These are phyloP conservation scores for Populus simonii DNA, from an alignment of 345 rosid genomes.

Conservation along the genomic window DNA sequence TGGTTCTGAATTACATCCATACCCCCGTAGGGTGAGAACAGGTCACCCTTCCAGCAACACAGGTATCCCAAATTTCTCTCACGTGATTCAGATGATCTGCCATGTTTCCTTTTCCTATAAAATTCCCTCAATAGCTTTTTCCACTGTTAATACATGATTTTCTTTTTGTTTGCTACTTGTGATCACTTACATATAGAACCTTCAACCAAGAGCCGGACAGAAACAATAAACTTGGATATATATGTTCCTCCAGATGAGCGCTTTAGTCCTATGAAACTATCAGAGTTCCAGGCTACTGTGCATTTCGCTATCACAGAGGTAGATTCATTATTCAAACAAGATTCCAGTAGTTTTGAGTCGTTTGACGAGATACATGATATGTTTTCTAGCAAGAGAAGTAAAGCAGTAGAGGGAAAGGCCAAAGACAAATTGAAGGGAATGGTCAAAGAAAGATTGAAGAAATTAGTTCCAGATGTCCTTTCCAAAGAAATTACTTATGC, in stretches of 20 bases:
- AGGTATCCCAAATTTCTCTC: slow-evolving; percentile 22
- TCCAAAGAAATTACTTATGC: slow-evolving; percentile 19
- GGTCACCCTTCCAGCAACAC: slow-evolving; percentile 27
- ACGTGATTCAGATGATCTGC: neutral
- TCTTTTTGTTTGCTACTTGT: no score
- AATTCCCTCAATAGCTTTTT: neutral
- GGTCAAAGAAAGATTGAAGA: slow-evolving; percentile 24
- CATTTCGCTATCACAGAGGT: slow-evolving; percentile 43
- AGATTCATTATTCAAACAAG: slow-evolving; percentile 26
- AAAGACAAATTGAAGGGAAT: no score
- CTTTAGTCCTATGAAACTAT: slow-evolving; percentile 45
- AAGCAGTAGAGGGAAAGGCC: slow-evolving; percentile 8
- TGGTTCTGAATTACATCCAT: slow-evolving; percentile 43
- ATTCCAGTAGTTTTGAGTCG: slow-evolving; percentile 40
- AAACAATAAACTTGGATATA: slow-evolving; percentile 32
- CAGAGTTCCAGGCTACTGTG: slow-evolving; percentile 40
- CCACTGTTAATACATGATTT: neutral
- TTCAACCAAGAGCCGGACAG: slow-evolving; percentile 28
- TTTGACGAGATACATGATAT: slow-evolving; percentile 46
- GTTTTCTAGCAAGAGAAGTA: slow-evolving; percentile 35
- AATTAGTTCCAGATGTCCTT: slow-evolving; percentile 30
- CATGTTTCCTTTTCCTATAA: neutral
- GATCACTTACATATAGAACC: slow-evolving; percentile 22
- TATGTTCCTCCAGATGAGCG: slow-evolving; percentile 65
- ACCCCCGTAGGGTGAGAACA: slow-evolving; percentile 56